These are phyloP conservation scores for barrel medic (Medicago truncatula) DNA, from an alignment of 306 rosid species.

Conservation along the genomic window DNA sequence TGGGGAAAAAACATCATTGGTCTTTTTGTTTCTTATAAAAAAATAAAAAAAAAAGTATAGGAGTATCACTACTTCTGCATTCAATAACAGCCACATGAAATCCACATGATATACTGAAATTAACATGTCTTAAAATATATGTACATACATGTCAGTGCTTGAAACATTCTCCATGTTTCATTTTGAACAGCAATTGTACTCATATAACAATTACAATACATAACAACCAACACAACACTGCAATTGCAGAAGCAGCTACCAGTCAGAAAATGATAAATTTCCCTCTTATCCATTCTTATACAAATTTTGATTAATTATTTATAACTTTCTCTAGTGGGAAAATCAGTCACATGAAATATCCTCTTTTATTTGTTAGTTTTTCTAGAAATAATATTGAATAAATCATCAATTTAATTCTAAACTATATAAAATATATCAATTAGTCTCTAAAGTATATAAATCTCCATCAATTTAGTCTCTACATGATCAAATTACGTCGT, in stretches of 20 bases:
- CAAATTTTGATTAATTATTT: neutral
- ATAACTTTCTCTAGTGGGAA: neutral
- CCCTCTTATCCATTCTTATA: neutral
- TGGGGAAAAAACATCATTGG: too few species aligned
- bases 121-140: neutral
- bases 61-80: neutral
- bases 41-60: neutral
- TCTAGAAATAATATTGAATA: neutral
- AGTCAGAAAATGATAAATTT: neutral
- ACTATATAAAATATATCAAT: too few species aligned
- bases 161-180: slow-evolving; percentile 33
- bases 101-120: neutral
- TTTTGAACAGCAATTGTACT: neutral
- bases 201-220: neutral
- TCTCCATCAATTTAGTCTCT: too few species aligned
- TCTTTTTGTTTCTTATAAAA: too few species aligned
- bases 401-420: too few species aligned
- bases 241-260: neutral
- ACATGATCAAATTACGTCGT: too few species aligned
- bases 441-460: too few species aligned
- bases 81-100: neutral
- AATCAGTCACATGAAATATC: neutral
- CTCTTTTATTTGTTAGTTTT: neutral
- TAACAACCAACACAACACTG: neutral
- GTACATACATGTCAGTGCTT: slow-evolving; percentile 8